phyloP scores from a whole-genome alignment of 2,329 filamentous ascomycete species.

The Sporothrix curviconia region DNA sequence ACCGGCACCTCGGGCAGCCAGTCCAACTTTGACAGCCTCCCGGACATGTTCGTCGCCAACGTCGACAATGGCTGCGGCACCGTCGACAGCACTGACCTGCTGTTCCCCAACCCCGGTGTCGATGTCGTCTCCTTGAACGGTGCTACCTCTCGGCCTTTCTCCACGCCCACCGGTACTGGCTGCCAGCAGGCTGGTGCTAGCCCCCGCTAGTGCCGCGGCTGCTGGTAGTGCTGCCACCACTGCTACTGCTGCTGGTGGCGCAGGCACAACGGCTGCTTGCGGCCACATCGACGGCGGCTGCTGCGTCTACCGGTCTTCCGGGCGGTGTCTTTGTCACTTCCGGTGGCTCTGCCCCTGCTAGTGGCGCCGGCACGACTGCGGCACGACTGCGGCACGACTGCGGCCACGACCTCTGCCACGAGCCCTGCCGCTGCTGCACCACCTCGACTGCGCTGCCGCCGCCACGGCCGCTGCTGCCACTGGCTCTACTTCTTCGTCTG shows the following conservation, averaged over 20 bases:
- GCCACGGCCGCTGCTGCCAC: conserved; percentile 9
- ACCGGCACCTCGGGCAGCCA: conserved; percentile 43
- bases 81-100: conserved; percentile 46
- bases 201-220: conserved; percentile 23
- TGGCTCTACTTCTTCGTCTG: conserved; percentile 9
- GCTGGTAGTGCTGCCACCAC: conserved; percentile 19
- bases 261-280: neutral
- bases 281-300: conserved; percentile 5
- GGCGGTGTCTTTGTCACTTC: conserved; percentile 38
- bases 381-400: neutral
- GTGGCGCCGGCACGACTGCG: conserved; percentile 8
- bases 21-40: conserved; percentile 54
- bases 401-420: conserved; percentile 12
- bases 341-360: conserved; percentile 6
- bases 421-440: conserved; percentile 3
- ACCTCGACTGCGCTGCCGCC: neutral
- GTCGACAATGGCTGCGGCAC: conserved; percentile 52
- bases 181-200: conserved; percentile 24
- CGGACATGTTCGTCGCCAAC: conserved; percentile 72
- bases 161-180: conserved; percentile 22
- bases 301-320: conserved; percentile 22
- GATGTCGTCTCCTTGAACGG: conserved; percentile 45
- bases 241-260: conserved; percentile 30
- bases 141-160: conserved; percentile 30
- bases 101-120: conserved; percentile 62